phyloP scores from a whole-genome alignment of 2,329 filamentous ascomycete genomes.

The Diplodia scrobiculata region DNA sequence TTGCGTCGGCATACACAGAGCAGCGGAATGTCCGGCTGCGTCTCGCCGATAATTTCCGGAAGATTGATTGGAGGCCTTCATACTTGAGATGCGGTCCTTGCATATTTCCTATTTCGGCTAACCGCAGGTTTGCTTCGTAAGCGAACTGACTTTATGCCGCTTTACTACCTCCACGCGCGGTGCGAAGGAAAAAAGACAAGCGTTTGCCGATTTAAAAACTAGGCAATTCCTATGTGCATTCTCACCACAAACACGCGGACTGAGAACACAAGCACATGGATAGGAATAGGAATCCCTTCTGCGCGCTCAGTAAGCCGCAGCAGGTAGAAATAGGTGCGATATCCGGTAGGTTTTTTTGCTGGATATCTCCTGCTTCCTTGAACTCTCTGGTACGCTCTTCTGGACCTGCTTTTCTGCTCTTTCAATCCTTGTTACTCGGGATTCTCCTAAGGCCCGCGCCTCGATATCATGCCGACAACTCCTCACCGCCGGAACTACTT shows the following conservation, averaged over 20 bases:
- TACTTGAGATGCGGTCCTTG: background rate
- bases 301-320: background rate
- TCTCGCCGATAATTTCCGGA: background rate
- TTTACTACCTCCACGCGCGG: background rate
- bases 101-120: conserved; percentile 5
- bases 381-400: background rate
- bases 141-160: conserved; percentile 1
- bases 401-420: background rate
- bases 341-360: conserved; percentile 5
- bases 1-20: background rate
- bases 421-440: background rate
- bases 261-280: background rate
- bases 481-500: conserved; percentile 3
- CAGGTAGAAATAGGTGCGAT: conserved; percentile 6
- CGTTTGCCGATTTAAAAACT: background rate
- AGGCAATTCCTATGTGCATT: background rate
- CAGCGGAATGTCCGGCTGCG: background rate
- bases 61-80: background rate
- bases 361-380: background rate
- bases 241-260: background rate
- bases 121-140: conserved; percentile 8
- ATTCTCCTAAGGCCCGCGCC: background rate
- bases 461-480: background rate
- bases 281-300: background rate
- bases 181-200: background rate